These are phyloP conservation scores for Tagetes erecta DNA, from an alignment of 129 eudicot genomes.

Conservation along the genomic window DNA sequence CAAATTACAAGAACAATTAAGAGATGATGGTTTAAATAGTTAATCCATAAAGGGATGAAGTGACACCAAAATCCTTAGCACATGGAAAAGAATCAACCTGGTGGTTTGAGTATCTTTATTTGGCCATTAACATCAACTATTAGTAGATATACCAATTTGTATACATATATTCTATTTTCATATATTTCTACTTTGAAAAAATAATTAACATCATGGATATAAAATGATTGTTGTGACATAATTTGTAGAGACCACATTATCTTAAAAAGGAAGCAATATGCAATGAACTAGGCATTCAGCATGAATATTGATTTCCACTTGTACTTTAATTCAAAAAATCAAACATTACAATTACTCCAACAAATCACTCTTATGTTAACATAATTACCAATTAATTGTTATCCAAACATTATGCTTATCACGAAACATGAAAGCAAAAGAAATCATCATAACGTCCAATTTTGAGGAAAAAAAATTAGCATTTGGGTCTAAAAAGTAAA, in stretches of 20 bases:
- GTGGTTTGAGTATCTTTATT: conserved; percentile 39
- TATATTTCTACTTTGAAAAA: neutral
- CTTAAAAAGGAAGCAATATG: conserved; percentile 36
- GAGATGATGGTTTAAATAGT: conserved; percentile 19
- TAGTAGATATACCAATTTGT: neutral
- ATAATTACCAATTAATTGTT: neutral
- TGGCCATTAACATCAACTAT: conserved; percentile 20
- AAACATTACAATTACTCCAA: conserved; percentile 6
- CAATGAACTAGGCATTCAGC: conserved; percentile 23
- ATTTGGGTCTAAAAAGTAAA: neutral
- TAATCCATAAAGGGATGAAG: conserved; percentile 21
- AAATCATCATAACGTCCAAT: neutral
- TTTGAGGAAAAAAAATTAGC: neutral
- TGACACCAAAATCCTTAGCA: conserved; percentile 47
- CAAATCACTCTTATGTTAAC: neutral
- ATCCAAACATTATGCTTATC: neutral
- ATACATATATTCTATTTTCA: neutral
- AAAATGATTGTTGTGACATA: neutral
- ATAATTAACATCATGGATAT: neutral
- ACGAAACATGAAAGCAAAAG: neutral
- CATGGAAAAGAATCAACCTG: conserved; percentile 63
- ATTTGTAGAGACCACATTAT: conserved; percentile 28
- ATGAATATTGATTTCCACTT: conserved; percentile 17
- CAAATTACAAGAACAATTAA: conserved; percentile 18
- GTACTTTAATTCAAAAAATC: conserved; percentile 23